Evolutionary conservation across 352 stramenopile species (phyloP).

Genomic region (Phytophthora multivora): DNA sequence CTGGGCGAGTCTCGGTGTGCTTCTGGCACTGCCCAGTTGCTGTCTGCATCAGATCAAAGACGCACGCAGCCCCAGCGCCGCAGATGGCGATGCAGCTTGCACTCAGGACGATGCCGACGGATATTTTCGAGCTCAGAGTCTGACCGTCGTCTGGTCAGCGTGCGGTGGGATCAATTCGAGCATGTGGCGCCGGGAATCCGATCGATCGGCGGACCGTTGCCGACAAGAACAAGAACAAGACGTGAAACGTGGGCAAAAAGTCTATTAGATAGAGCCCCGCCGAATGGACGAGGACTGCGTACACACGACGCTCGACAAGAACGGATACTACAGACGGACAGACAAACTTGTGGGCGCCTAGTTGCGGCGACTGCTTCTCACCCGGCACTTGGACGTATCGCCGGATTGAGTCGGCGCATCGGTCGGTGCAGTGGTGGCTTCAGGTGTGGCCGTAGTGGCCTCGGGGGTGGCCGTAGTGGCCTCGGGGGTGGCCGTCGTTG

Average conservation of each 20-base stretch:
- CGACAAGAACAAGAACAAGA: not conserved
- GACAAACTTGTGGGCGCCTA: constrained; percentile 6
- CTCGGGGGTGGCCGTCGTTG: not conserved
- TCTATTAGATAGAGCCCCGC: constrained; percentile 24
- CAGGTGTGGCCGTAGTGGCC: not conserved
- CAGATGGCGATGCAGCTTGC: constrained; percentile 21
- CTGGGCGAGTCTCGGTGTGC: constrained; percentile 4
- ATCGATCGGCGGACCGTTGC: constrained; percentile 10
- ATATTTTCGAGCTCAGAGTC: constrained; percentile 5
- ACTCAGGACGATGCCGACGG: not conserved
- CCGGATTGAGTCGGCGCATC: constrained; percentile 10
- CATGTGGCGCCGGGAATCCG: constrained; percentile 6
- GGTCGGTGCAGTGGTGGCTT: constrained; percentile 5
- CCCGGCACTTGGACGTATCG: constrained; percentile 31
- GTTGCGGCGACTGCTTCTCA: constrained; percentile 24
- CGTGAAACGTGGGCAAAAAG: constrained; percentile 16
- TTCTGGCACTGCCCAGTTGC: constrained; percentile 3
- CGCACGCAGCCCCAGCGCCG: constrained; percentile 1
- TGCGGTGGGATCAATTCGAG: constrained; percentile 12
- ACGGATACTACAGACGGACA: constrained; percentile 24
- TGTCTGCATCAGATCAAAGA: constrained; percentile 7
- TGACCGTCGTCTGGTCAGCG: constrained; percentile 14
- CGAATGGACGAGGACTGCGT: constrained; percentile 15
- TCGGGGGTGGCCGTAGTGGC: constrained; percentile 3
- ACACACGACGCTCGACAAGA: constrained; percentile 25